Conservation (phyloP, 202 grass and related monocot genomes). For the Zoysia matrella region DNA sequence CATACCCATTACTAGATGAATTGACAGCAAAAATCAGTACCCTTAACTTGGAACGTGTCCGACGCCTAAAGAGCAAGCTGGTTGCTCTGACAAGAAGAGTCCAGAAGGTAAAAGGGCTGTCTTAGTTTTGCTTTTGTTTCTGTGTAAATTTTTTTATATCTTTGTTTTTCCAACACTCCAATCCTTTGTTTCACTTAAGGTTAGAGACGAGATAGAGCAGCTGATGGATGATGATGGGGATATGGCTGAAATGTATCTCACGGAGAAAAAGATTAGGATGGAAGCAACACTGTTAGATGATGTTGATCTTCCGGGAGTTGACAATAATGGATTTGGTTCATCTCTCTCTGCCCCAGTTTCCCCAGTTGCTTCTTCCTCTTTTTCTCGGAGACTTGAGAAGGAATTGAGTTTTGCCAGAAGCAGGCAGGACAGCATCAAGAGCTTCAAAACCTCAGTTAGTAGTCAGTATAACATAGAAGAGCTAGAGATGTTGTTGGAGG, state of each 20-base stretch:
- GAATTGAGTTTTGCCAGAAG: constrained; percentile 69
- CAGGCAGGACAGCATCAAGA: constrained; percentile 54
- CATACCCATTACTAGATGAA: constrained; percentile 87
- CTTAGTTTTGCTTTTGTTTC: constrained; percentile 15
- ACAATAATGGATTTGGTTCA: constrained; percentile 41
- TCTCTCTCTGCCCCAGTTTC: constrained; percentile 76
- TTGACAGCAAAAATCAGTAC: constrained; percentile 80
- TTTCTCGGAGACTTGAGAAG: constrained; percentile 63
- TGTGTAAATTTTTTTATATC: neutral
- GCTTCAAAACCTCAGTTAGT: constrained; percentile 61
- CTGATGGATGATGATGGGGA: constrained; percentile 97
- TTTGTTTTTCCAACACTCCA: constrained; percentile 20
- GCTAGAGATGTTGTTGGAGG: constrained; percentile 95
- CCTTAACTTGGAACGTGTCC: constrained; percentile 74
- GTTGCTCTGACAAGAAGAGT: constrained; percentile 88
- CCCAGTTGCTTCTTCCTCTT: constrained; percentile 56
- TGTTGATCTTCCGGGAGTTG: constrained; percentile 46
- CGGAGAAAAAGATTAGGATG: constrained; percentile 80
- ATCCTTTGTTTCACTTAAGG: constrained; percentile 52
- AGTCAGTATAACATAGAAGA: constrained; percentile 69
- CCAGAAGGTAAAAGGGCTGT: constrained; percentile 68
- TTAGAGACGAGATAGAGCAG: constrained; percentile 95
- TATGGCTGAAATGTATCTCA: constrained; percentile 99
- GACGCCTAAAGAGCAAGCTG: constrained; percentile 90
- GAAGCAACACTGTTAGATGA: constrained; percentile 68